phyloP scores from a whole-genome alignment of 192 early-diverging fungal genomes.

The Powellomyces hirtus region DNA sequence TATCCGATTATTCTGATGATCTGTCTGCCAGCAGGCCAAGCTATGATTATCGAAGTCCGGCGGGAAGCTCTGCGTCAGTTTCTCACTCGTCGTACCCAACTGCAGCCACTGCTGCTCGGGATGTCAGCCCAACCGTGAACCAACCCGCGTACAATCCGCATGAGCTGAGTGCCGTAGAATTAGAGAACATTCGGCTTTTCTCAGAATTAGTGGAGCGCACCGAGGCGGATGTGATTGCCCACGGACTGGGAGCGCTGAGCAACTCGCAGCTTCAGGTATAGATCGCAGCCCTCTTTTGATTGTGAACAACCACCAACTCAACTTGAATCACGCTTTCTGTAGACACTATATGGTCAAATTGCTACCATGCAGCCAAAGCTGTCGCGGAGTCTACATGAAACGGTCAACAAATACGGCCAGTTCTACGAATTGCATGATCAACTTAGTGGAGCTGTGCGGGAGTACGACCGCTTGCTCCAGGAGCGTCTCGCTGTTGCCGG shows the following conservation, averaged over 20 bases:
- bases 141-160: conserved; percentile 32
- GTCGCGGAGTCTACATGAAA: conserved; percentile 66
- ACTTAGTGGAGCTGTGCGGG: conserved; percentile 73
- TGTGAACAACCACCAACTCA: background rate
- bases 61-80: conserved; percentile 27
- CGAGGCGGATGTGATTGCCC: conserved; percentile 55
- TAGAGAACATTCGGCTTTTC: conserved; percentile 89
- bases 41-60: conserved; percentile 22
- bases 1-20: background rate
- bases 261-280: conserved; percentile 73
- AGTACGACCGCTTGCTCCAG: conserved; percentile 87
- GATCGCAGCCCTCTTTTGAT: background rate
- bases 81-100: conserved; percentile 11
- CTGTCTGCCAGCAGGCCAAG: conserved; percentile 1
- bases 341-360: conserved; percentile 80
- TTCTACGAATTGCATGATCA: conserved; percentile 81
- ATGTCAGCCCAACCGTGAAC: conserved; percentile 7
- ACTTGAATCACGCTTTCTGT: background rate
- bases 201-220: conserved; percentile 80
- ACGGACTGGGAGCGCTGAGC: conserved; percentile 72
- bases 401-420: conserved; percentile 74
- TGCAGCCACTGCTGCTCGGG: conserved; percentile 1
- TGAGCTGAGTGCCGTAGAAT: conserved; percentile 73
- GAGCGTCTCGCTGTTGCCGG: conserved; percentile 45
- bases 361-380: conserved; percentile 84